A percentile compares a stretch with the other conserved stretches of the same genome.
These are phyloP conservation scores for Colletotrichum endophyticum DNA, from an alignment of 2,329 filamentous ascomycete genomes.

Conservation along the genomic window DNA sequence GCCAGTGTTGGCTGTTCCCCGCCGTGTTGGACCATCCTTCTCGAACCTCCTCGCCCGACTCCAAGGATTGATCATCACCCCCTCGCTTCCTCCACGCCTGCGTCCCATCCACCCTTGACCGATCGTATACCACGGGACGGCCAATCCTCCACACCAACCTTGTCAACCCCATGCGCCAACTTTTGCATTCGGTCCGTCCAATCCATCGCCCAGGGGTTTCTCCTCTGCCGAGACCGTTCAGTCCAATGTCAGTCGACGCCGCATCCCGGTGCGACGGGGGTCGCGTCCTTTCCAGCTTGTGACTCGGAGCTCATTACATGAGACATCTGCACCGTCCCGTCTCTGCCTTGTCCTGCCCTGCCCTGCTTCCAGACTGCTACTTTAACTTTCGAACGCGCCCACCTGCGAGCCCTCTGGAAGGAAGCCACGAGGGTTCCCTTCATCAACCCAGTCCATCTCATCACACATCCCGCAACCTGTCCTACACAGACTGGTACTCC, in stretches of 20 bases:
- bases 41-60: background rate
- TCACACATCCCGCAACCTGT: background rate
- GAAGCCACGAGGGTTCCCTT: background rate
- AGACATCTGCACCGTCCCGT: background rate
- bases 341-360: background rate
- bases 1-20: background rate
- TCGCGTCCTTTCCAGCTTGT: background rate
- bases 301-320: background rate
- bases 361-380: background rate
- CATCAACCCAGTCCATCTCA: background rate
- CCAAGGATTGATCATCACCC: slow-evolving; percentile 3
- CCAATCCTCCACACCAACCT: slow-evolving; percentile 15
- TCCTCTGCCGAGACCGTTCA: background rate
- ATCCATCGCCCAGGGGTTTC: background rate
- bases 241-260: slow-evolving; percentile 12
- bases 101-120: background rate
- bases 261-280: slow-evolving; percentile 2
- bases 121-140: background rate
- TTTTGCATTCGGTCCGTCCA: slow-evolving; percentile 20
- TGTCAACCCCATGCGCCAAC: slow-evolving; percentile 15
- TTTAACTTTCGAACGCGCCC: slow-evolving; percentile 2
- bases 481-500: background rate
- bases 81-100: background rate
- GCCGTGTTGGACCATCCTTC: background rate
- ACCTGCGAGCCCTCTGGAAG: background rate